Conservation (phyloP, 2,329 filamentous ascomycete genomes). For the Rhinocladiella mackenziei region DNA sequence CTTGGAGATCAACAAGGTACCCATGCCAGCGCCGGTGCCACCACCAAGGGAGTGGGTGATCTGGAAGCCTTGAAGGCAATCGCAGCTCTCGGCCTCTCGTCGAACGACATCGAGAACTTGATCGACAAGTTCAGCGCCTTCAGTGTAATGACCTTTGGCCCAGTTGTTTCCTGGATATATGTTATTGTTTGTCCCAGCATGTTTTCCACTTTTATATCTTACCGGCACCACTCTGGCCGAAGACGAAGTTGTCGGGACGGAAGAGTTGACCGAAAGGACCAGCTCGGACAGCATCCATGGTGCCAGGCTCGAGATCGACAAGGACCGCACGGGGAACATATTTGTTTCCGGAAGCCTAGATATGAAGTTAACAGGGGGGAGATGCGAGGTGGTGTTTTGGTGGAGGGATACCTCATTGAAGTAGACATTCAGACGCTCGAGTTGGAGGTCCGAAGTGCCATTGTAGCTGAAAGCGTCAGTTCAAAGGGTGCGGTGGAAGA, state of each 20-base stretch:
- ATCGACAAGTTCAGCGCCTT: slow-evolving; percentile 98
- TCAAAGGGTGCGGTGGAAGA: background rate
- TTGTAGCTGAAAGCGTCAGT: slow-evolving; percentile 65
- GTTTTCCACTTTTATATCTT: slow-evolving; percentile 17
- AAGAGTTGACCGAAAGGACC: slow-evolving; percentile 98
- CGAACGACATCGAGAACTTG: slow-evolving; percentile 97
- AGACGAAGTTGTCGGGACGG: slow-evolving; percentile 99
- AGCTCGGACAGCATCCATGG: slow-evolving; percentile 98
- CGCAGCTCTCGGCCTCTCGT: slow-evolving; percentile 96
- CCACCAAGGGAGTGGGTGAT: slow-evolving; percentile 99
- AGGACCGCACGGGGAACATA: slow-evolving; percentile 99
- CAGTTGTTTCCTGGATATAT: slow-evolving; percentile 73
- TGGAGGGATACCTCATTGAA: slow-evolving; percentile 77
- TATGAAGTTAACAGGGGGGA: slow-evolving; percentile 15
- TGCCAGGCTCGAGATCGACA: slow-evolving; percentile 98
- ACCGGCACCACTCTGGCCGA: slow-evolving; percentile 97
- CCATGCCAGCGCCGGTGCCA: slow-evolving; percentile 99
- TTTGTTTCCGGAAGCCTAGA: slow-evolving; percentile 90
- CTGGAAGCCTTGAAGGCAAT: slow-evolving; percentile 99
- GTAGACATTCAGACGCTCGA: slow-evolving; percentile 99
- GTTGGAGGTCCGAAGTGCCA: slow-evolving; percentile 95
- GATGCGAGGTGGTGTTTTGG: background rate
- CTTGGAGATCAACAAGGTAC: slow-evolving; percentile 99
- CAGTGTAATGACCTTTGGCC: slow-evolving; percentile 99
- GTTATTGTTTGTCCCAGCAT: too few species aligned